Evolutionary conservation across 1,284 basidiomycete genomes (phyloP).

Genomic region (Xerocomus cyaneibrunnescens): DNA sequence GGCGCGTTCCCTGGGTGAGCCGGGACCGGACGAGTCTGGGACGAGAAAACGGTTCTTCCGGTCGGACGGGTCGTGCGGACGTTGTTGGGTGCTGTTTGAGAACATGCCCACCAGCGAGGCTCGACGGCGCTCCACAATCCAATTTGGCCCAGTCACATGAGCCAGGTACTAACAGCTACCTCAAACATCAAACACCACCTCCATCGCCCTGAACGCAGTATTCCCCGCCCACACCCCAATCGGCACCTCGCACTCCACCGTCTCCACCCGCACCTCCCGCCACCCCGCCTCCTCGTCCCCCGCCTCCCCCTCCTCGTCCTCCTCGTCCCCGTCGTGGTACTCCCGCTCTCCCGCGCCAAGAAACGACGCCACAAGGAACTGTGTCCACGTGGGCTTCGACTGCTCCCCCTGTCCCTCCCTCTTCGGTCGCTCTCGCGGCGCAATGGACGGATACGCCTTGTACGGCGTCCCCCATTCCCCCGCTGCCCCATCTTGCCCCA

Average conservation of each 20-base stretch:
- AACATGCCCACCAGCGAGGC: too few relatives aligned
- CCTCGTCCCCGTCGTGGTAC: conserved; percentile 60
- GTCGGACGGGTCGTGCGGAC: too few relatives aligned
- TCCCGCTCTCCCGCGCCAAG: conserved; percentile 47
- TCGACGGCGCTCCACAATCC: too few relatives aligned
- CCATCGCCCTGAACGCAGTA: conserved; percentile 81
- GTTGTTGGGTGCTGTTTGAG: not conserved
- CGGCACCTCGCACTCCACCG: conserved; percentile 91
- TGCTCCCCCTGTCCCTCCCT: conserved; percentile 7
- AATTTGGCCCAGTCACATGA: too few relatives aligned
- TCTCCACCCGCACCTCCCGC: conserved; percentile 67
- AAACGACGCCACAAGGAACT: conserved; percentile 53
- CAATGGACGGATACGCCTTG: conserved; percentile 55
- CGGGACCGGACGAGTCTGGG: too few relatives aligned
- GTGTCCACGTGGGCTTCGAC: conserved; percentile 46
- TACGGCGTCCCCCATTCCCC: conserved; percentile 63
- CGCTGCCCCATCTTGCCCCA: conserved; percentile 53
- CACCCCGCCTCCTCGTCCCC: conserved; percentile 62
- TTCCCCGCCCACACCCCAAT: conserved; percentile 86
- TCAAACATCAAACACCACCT: conserved; percentile 74
- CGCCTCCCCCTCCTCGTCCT: conserved; percentile 26
- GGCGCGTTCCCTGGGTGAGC: too few relatives aligned
- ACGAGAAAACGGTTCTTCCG: too few relatives aligned
- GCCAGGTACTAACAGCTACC: too few relatives aligned
- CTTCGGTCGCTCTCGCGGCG: conserved; percentile 54